These are phyloP conservation scores for Mallotus repandus DNA, from an alignment of 441 rosid genomes.

Conservation along the genomic window DNA sequence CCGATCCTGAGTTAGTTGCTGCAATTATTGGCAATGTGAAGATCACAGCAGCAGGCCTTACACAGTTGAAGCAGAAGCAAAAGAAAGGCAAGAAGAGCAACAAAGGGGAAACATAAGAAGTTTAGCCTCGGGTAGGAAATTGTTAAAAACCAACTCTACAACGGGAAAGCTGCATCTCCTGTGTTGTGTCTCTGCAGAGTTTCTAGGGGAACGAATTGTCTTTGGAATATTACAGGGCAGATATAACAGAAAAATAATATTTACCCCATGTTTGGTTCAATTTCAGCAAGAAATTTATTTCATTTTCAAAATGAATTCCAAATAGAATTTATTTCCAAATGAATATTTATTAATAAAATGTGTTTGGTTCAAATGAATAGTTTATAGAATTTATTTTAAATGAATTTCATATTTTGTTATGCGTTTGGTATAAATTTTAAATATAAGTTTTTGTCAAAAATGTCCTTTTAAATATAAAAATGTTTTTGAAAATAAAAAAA, in stretches of 20 bases:
- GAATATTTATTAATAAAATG: no score
- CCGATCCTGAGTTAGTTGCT: conserved; percentile 91
- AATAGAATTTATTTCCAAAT: no score
- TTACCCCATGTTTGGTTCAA: no score
- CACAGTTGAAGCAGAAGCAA: conserved; percentile 94
- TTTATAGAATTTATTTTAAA: no score
- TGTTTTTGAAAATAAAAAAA: no score
- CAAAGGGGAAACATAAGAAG: conserved; percentile 36
- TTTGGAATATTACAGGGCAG: neutral
- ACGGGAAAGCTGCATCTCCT: neutral
- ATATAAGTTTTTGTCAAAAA: no score
- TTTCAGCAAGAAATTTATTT: no score
- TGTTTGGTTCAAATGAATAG: no score
- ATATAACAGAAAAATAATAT: neutral
- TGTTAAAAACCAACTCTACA: neutral
- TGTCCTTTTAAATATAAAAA: no score
- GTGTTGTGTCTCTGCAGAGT: neutral
- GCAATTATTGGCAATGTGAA: conserved; percentile 87
- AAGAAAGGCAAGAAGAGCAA: conserved; percentile 79
- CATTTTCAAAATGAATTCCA: no score
- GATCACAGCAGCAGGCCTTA: conserved; percentile 87
- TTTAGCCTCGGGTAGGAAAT: neutral
- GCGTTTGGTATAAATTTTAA: no score
- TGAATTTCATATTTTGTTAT: no score
- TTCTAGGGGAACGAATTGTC: neutral